Evolutionary conservation across 139 green algal species (phyloP).

Genomic region (Chlamydomonas sp.): DNA sequence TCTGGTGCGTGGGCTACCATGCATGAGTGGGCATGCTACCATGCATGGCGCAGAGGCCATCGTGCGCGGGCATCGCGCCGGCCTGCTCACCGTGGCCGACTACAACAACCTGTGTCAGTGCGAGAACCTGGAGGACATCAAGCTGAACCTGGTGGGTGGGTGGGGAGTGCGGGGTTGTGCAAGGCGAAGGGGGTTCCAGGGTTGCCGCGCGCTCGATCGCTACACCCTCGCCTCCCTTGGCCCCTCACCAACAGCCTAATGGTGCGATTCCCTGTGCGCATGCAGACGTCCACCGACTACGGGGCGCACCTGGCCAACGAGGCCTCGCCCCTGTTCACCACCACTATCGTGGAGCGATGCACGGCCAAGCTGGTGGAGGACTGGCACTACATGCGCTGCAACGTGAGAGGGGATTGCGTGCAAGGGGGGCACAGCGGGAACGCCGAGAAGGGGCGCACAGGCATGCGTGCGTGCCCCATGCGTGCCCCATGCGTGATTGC

Average conservation of each 20-base stretch:
- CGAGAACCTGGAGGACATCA: conserved; percentile 96
- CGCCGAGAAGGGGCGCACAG: no score
- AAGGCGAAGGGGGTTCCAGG: background rate
- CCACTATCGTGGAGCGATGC: conserved; percentile 89
- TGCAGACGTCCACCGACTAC: conserved; percentile 87
- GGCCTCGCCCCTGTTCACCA: conserved; percentile 83
- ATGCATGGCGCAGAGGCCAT: conserved; percentile 92
- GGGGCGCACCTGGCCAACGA: conserved; percentile 83
- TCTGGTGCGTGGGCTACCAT: background rate
- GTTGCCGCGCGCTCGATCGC: background rate
- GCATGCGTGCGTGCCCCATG: no score
- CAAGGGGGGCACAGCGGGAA: no score
- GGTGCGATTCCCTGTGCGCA: no score
- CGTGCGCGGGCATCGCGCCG: conserved; percentile 82
- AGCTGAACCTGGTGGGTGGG: conserved; percentile 86
- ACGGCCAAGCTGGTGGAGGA: conserved; percentile 97
- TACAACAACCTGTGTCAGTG: conserved; percentile 99
- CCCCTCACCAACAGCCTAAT: no score
- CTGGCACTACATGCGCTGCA: conserved; percentile 80
- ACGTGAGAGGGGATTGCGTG: conserved; percentile 47
- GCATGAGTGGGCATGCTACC: no score
- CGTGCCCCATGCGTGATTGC: background rate
- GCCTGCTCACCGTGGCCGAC: conserved; percentile 80
- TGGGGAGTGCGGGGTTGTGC: background rate
- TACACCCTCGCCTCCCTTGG: background rate